Conservation (phyloP, 2,329 filamentous ascomycete genomes). For the Cladosporium cucumerinum region DNA sequence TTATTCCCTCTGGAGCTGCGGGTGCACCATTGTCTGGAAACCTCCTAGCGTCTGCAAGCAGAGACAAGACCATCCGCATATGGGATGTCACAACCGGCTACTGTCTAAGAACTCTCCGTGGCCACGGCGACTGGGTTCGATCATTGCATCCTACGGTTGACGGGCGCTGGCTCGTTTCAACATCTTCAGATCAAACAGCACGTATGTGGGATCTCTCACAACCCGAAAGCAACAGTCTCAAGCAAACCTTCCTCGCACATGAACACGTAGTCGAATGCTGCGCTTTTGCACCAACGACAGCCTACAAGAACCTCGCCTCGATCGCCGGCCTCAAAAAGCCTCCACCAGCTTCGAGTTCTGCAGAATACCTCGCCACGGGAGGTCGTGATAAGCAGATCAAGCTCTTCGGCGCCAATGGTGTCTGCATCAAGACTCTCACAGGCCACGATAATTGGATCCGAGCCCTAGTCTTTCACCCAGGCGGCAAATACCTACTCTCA, state of each 20-base stretch:
- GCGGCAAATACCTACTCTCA: slow-evolving; percentile 83
- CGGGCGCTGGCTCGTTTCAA: slow-evolving; percentile 77
- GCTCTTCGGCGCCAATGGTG: slow-evolving; percentile 83
- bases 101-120: slow-evolving; percentile 83
- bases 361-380: slow-evolving; percentile 87
- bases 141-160: slow-evolving; percentile 80
- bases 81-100: slow-evolving; percentile 95
- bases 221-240: slow-evolving; percentile 59
- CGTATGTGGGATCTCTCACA: slow-evolving; percentile 80
- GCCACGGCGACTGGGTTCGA: slow-evolving; percentile 87
- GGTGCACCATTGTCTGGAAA: slow-evolving; percentile 78
- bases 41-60: slow-evolving; percentile 77
- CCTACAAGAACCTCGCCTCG: slow-evolving; percentile 72
- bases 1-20: slow-evolving; percentile 78
- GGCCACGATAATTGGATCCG: slow-evolving; percentile 96
- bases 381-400: slow-evolving; percentile 87
- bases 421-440: slow-evolving; percentile 74
- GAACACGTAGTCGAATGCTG: slow-evolving; percentile 86
- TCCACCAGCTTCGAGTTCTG: slow-evolving; percentile 67
- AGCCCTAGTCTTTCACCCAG: slow-evolving; percentile 81
- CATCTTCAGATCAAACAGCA: slow-evolving; percentile 76
- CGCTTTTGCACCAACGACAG: slow-evolving; percentile 73
- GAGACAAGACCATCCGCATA: slow-evolving; percentile 79
- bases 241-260: slow-evolving; percentile 77
- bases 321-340: slow-evolving; percentile 81